phyloP scores from a whole-genome alignment of 2,329 filamentous ascomycete genomes.

The Lasiodiplodia sp. region DNA sequence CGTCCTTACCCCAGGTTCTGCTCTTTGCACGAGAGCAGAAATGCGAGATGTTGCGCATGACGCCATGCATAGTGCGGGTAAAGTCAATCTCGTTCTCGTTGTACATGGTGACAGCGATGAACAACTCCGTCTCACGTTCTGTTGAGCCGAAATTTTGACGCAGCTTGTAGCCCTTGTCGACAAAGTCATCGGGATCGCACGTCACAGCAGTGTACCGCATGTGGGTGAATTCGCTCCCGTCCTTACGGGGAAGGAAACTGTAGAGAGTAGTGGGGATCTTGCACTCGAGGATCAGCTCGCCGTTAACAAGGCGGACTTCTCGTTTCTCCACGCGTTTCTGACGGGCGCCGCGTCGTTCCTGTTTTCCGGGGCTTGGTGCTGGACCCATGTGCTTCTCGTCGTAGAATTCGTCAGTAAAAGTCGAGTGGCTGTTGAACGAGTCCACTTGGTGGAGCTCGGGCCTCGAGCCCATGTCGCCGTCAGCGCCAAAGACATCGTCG shows the following conservation, averaged over 20 bases:
- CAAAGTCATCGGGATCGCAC: slow-evolving; percentile 94
- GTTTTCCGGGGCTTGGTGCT: slow-evolving; percentile 78
- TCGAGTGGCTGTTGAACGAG: slow-evolving; percentile 68
- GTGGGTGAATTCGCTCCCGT: slow-evolving; percentile 96
- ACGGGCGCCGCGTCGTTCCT: slow-evolving; percentile 85
- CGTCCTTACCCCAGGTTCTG: slow-evolving; percentile 93
- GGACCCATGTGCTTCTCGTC: slow-evolving; percentile 82
- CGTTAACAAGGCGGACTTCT: slow-evolving; percentile 95
- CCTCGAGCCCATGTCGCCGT: slow-evolving; percentile 58
- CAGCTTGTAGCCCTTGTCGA: slow-evolving; percentile 85
- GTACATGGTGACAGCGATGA: slow-evolving; percentile 99
- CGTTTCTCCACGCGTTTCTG: slow-evolving; percentile 89
- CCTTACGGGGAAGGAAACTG: slow-evolving; percentile 90
- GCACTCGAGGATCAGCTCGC: slow-evolving; percentile 95
- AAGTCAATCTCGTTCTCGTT: slow-evolving; percentile 98
- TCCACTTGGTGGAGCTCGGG: slow-evolving; percentile 68
- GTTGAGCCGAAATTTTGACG: slow-evolving; percentile 88
- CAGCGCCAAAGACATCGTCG: slow-evolving; percentile 75
- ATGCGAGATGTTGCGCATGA: slow-evolving; percentile 97
- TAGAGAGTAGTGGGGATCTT: slow-evolving; percentile 99
- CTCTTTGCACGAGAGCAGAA: slow-evolving; percentile 94
- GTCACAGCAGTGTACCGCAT: slow-evolving; percentile 99
- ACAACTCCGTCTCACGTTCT: slow-evolving; percentile 87
- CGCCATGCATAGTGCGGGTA: slow-evolving; percentile 96
- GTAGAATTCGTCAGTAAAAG: slow-evolving; percentile 59